Evolutionary conservation across 1,284 basidiomycete species (phyloP), one percentile per base, ranked within the genome.

Genomic region (Polyporus tsugae): DNA sequence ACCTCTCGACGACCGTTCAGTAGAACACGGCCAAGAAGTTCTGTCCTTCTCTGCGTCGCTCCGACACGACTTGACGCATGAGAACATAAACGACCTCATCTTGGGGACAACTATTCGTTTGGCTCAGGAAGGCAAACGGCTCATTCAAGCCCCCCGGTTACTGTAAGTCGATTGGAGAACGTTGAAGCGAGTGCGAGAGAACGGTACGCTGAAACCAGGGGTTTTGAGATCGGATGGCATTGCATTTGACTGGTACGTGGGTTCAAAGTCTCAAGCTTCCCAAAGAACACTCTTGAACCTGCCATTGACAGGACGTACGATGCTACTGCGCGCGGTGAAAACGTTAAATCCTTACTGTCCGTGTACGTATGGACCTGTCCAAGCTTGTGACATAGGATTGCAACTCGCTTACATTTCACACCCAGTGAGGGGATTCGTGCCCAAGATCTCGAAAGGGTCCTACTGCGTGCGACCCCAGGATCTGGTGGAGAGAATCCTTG

Each of bases 171-270:
- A 39, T 9, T 25, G 41, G 52, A 53, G 60, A 29, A 2, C 35
- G 3, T 55, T 19, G 36, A 25, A 25, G n/a, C 22, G 6, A 35
- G 11, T 58, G 9, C 15, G 33, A 41, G 58, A 25, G 58, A 39
- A 35, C 44, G 19, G 7, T 35, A 15, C n/a, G 46, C 64, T 68
- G 55, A 68, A 57, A 57, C 33, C 61, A 36, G 52, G 57, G 58
- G 10, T 9, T 59, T 44, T 19, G 52, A 76, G 75, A 46, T 55
- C 67, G 19, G 68, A 74, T 33, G 73, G 73, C 9, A 73, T 76
- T 52, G 53, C 64, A 1, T 76, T 76, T 38, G 74, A 75, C 36
- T 76, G 75, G 75, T 76, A 63, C 25, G 69, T 71, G 17, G n/a
- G n/a, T 52, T 35, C 22, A 25, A 19, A 25, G 11, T 38, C n/a